Evolutionary conservation across 2,329 filamentous ascomycete genomes (phyloP), one percentile per base, ranked within the genome.

Genomic region (Knufia fluminis): DNA sequence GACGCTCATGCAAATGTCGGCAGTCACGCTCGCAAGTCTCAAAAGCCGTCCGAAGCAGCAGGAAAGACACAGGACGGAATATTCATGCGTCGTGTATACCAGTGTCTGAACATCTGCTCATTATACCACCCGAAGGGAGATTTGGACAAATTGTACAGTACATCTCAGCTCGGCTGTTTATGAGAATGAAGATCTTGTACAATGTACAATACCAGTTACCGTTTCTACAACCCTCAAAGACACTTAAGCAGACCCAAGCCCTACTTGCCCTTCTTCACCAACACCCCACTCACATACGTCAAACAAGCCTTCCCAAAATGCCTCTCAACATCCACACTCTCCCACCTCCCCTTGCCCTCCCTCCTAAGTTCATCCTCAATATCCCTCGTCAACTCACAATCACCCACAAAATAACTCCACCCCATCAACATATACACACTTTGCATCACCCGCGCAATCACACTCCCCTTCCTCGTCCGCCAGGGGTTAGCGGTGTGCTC

Each of bases 401-500:
- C 71, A 3, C 71, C 75, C 55, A 77, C 61, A 53, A 74, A 74
- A 55, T 72, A 74, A 3, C 67, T 66, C 75, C 75, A 79, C 3
- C 74, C 71, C 2, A 72, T 40, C 2, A 65, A 26, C 24, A 63
- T 65, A 60, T 70, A 77, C 10, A 73, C 52, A 9, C 64, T 54
- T 62, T 80, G 77, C 57, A 71, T 57, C 14, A 67, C 9, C 17
- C 71, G 60, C n/a, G 68, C 73, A 10, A 70, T 4, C 9, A 72
- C 10, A 31, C 67, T 71, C 4, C 73, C 75, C 55, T 66, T 68
- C 38, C 64, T 63, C n/a, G 62, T 67, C 45, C 62, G 59, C 71
- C 72, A 77, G 1, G 71, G 69, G 56, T 76, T 78, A 20, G 64
- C 68, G 10, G 78, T 71, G 64, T 80, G 77, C 60, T 80, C 77